Percentiles rank a stretch among this genome's conserved stretches.
phyloP scores from a whole-genome alignment of 345 rosid genomes.

The Citrus hindsii region DNA sequence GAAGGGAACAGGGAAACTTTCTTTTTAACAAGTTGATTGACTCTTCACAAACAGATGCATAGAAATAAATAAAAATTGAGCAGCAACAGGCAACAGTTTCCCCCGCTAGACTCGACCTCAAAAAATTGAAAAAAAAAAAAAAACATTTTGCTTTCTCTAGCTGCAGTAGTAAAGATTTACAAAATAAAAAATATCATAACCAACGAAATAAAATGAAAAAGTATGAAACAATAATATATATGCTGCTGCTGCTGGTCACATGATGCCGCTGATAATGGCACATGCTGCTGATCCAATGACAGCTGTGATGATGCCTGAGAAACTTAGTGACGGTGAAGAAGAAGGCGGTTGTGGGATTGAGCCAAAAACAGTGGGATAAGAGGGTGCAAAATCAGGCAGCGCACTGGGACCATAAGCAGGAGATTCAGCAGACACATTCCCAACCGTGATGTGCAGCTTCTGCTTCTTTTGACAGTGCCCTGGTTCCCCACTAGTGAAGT shows the following conservation, averaged over 20 bases:
- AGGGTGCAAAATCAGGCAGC: constrained; percentile 58
- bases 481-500: constrained; percentile 77
- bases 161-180: not conserved
- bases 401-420: constrained; percentile 48
- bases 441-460: constrained; percentile 69
- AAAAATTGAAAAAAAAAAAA: not conserved
- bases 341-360: constrained; percentile 63
- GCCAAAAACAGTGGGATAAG: constrained; percentile 68
- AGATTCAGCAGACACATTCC: constrained; percentile 50
- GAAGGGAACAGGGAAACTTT: not conserved
- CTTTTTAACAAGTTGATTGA: not conserved
- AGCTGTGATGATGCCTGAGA: constrained; percentile 29
- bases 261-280: constrained; percentile 30
- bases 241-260: constrained; percentile 24
- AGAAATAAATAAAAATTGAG: too few relatives aligned
- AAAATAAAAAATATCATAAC: not conserved
- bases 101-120: not conserved
- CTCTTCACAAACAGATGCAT: not conserved
- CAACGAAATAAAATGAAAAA: not conserved
- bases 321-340: constrained; percentile 25
- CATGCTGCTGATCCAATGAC: constrained; percentile 37
- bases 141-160: constrained; percentile 5
- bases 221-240: too few relatives aligned
- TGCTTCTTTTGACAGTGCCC: constrained; percentile 88
- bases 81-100: not conserved